Base-by-base conservation (phyloP, 2,329 filamentous ascomycete species). In the Aspergillus udagawae region DNA sequence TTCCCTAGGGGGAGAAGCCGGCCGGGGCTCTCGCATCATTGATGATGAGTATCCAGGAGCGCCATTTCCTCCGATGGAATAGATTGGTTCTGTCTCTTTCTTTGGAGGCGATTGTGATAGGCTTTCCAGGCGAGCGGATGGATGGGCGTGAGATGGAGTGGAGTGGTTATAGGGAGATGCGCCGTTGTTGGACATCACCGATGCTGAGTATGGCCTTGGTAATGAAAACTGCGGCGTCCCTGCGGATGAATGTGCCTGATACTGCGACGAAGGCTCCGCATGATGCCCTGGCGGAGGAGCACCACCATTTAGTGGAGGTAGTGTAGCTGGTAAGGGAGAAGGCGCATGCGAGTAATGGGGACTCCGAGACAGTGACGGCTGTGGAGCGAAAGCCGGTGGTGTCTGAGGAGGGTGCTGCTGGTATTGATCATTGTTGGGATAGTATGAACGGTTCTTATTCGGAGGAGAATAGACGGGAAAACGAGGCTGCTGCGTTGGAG, bases 401-500 rank as follows among this genome's bases (percentile, higher is more conserved):
- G 73, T 79, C 62, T 77, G 75, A 29, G 75, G 74, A 54, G 74
- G 73, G 54, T 69, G 72, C 41, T 70, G 72, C 45, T 74, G 73
- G 53, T 77, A 77, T 56, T 74, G 73, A 32, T 77, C 74, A 68
- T 74, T 76, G 65, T 66, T 75, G 44, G 76, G 65, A 59, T 76
- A 79, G 63, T 71, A 77, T 38, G 72, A 66, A 48, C 69, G 72
- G 53, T 71, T 73, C 62, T 77, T 76, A 60, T 67, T 73, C 48
- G 76, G 72, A 51, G 77, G 76, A 47, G 75, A 77, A 63, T 77
- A 78, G 56, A 68, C 68, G 58, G 73, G 68, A 64, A 71, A 76
- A 54, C 70, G 72, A 56, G 72, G 67, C 64, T 76, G 75, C 64
- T 77, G 75, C 57, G 75, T 74, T 56, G 77, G 76, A 63, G 77